Evolutionary conservation across 208 protist species (phyloP).

Genomic region (Leishmania amazonensis): DNA sequence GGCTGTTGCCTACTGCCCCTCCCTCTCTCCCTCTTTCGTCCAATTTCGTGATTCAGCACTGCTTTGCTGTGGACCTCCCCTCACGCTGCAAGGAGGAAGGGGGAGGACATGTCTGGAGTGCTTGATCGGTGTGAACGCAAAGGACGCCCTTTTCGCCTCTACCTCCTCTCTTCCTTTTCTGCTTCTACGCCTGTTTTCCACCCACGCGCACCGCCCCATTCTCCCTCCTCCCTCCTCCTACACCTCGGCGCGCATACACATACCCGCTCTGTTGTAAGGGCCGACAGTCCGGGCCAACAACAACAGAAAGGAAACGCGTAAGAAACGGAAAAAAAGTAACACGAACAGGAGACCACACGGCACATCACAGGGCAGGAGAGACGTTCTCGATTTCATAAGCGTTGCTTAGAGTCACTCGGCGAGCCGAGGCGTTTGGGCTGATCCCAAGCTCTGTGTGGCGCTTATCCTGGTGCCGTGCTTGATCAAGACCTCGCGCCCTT

Average conservation of each 20-base stretch:
- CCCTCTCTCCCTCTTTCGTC: not conserved
- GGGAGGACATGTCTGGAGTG: not conserved
- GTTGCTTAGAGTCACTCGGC: not conserved
- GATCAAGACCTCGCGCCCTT: not conserved
- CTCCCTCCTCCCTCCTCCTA: not conserved
- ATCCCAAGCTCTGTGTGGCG: not conserved
- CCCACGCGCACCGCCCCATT: too few relatives aligned
- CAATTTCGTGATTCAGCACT: not conserved
- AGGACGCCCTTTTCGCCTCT: not conserved
- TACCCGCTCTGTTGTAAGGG: not conserved
- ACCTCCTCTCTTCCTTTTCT: not conserved
- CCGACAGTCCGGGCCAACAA: not conserved
- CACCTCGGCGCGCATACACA: not conserved
- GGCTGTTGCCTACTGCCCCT: not conserved
- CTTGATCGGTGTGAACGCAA: not conserved
- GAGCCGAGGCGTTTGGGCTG: not conserved
- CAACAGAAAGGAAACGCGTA: not conserved
- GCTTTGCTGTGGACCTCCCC: not conserved
- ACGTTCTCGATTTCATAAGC: not conserved
- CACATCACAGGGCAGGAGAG: not conserved
- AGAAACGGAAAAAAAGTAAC: too few relatives aligned
- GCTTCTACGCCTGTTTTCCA: not conserved
- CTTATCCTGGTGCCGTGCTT: not conserved
- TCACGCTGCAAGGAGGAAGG: not conserved
- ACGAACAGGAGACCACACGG: too few relatives aligned